Base-by-base conservation (phyloP, 805 yeast species). In the Candida insectalens region DNA sequence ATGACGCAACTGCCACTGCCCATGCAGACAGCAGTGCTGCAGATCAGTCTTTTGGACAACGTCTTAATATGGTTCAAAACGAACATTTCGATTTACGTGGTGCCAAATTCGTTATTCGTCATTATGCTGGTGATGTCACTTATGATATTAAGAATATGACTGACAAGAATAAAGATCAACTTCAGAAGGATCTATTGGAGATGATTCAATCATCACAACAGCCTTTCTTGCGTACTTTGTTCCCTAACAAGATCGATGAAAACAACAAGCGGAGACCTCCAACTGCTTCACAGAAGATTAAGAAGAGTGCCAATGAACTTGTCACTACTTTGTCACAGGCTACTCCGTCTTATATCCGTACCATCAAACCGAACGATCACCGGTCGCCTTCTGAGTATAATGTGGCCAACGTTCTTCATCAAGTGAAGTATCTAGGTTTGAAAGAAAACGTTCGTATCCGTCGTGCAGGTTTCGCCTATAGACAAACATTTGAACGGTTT, bases 81-180 rank as follows among this genome's bases (percentile, higher is more conserved):
- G 80, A 83, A 17, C 94, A 92, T 56, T 87, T 92, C 53, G 96
- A 88, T 49, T 71, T 83, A 47, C 77, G 98, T 51, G 77, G 83
- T 42, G 72, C 78, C 22, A 89, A 92, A 56, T 92, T 92, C 46
- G 63, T 92, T 36, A 75, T 92, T 51, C 88, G 84, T 61, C 99
- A 92, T 60, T 92, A 92, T 62, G 99, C 99, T 16, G 98, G 98
- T 53, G 98, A 92, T 62, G 99, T 92, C 31, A 82, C 87, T 9
- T 92, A 92, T 53, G 95, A 88, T 42, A 77, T 88, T 34, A 63
- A 67, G 20, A 81, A 83, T 5, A 87, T 92, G 83, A 92, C 98
- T 3, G 97, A 92, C 57, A 92, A 92, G 59, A 92, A 92, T 58
- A 92, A 92, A 59, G 99, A 92, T 56, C 89, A 83, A 48, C 67